Base-by-base conservation (phyloP, 2,329 filamentous ascomycete species). In the Phyllosticta citribraziliensis region DNA sequence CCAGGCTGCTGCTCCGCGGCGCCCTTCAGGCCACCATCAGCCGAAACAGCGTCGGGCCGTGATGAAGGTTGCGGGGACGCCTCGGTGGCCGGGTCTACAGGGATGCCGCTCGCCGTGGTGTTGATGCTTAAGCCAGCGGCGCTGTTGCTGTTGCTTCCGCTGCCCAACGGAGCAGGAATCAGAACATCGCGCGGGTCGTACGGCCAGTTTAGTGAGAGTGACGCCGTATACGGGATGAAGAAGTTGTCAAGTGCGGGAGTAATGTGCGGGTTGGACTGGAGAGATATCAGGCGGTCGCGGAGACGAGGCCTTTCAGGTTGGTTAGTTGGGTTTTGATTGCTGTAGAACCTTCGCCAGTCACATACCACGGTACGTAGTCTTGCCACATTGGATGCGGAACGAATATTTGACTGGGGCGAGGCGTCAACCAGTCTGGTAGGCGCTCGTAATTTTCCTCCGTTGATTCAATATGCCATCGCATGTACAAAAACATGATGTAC, bases 401-500 rank as follows among this genome's bases (percentile, higher is more conserved):
- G 60, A 83, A 80, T 17, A 89, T 74, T 70, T 96, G 91, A 6
- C 80, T 81, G 0, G 82, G 79, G 1, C 82, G 77, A 1, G 91
- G 91, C 0, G 81, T 81, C 50, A 86, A 76, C 84, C 88, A 96
- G 4, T 84, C 79, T 0, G 91, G 91, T 11, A 96, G 75, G 3
- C 88, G 82, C 24, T 90, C 84, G 72, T 88, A 92, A 74, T 91
- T 95, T 66, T 91, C 87, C 63, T 82, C 80, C 0, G 89, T 89
- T 0, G 91, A 90, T 27, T 84, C 84, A 61, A 96, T 88, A 70
- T 90, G 86, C 89, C 91, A 96, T 52, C 77, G 74, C 86, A 94
- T 90, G 65, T 91, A 71, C 33, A 92, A 80, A 73, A 95, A 96
- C 89, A 96, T 95, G 69, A 88, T 78, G 71, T 92, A 95, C 8